These are phyloP conservation scores for Maudiozyma serrabonitensis DNA, from an alignment of 805 yeast genomes.

Conservation along the genomic window DNA sequence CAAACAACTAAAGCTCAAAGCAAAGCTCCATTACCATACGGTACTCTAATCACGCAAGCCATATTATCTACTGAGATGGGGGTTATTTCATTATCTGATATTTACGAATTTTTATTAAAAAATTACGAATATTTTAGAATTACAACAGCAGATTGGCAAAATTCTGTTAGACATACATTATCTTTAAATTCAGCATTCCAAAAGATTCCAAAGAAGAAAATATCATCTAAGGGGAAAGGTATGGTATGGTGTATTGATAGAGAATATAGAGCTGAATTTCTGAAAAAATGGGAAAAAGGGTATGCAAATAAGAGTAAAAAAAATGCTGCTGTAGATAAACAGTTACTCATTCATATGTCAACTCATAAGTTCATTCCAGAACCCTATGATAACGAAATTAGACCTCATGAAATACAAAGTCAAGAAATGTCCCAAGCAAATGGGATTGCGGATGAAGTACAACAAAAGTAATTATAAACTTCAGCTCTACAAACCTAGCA, in stretches of 20 bases:
- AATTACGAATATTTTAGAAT: constrained; percentile 84
- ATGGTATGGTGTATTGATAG: constrained; percentile 97
- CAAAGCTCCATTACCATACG: constrained; percentile 88
- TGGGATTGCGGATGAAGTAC: not conserved
- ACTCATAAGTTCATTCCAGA: constrained; percentile 32
- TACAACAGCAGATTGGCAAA: constrained; percentile 94
- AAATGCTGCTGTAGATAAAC: constrained; percentile 71
- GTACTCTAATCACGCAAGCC: constrained; percentile 96
- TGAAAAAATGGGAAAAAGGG: constrained; percentile 69
- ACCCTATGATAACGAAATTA: not conserved
- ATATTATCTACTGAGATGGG: constrained; percentile 80
- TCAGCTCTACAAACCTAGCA: no score
- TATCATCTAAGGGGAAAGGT: constrained; percentile 93
- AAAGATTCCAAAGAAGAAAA: constrained; percentile 85
- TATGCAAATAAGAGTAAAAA: constrained; percentile 51
- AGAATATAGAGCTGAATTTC: constrained; percentile 69
- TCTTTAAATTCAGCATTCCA: constrained; percentile 94
- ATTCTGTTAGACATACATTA: constrained; percentile 88
- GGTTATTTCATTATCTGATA: constrained; percentile 77
- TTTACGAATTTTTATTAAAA: constrained; percentile 76
- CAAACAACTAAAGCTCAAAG: constrained; percentile 32
- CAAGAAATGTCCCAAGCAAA: constrained; percentile 6
- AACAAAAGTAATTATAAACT: no score
- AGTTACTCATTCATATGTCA: constrained; percentile 60
- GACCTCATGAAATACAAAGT: not conserved